Conservation (phyloP, 2,329 filamentous ascomycete genomes). For the Epichloe sibirici region DNA sequence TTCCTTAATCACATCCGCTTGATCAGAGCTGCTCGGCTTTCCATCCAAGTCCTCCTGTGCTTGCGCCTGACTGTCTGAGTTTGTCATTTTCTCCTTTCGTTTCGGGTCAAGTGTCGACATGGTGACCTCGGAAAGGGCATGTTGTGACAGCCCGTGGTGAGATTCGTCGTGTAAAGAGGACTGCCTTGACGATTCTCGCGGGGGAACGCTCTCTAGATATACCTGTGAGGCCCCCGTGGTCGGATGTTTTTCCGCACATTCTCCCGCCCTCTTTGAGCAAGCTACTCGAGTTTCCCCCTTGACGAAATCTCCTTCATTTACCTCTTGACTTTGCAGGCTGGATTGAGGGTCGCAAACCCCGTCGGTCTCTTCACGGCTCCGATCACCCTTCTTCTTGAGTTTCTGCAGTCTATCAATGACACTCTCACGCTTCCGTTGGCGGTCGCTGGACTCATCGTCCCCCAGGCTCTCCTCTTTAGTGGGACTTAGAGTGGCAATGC, state of each 20-base stretch:
- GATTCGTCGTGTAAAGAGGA: background rate
- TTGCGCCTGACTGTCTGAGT: background rate
- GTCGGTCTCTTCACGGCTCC: background rate
- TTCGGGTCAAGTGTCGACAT: background rate
- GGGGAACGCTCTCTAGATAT: slow-evolving; percentile 9
- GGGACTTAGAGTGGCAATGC: slow-evolving; percentile 17
- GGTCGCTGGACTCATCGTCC: slow-evolving; percentile 7
- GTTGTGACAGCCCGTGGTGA: background rate
- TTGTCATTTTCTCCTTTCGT: background rate
- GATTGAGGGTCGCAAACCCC: background rate
- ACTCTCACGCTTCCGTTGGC: background rate
- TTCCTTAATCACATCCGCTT: background rate
- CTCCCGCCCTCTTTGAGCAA: background rate
- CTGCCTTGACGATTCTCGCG: slow-evolving; percentile 10
- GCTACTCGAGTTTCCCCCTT: background rate
- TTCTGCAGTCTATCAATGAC: slow-evolving; percentile 1
- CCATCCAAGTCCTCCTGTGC: background rate
- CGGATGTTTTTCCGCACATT: background rate
- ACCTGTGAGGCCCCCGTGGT: slow-evolving; percentile 1
- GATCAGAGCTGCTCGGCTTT: background rate
- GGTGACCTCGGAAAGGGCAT: background rate
- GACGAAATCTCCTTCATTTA: background rate
- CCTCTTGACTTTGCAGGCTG: background rate
- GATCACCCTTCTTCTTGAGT: background rate
- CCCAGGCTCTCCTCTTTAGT: slow-evolving; percentile 19